phyloP scores from a whole-genome alignment of 176 grass and related monocot genomes.

The Otatea glauca region DNA sequence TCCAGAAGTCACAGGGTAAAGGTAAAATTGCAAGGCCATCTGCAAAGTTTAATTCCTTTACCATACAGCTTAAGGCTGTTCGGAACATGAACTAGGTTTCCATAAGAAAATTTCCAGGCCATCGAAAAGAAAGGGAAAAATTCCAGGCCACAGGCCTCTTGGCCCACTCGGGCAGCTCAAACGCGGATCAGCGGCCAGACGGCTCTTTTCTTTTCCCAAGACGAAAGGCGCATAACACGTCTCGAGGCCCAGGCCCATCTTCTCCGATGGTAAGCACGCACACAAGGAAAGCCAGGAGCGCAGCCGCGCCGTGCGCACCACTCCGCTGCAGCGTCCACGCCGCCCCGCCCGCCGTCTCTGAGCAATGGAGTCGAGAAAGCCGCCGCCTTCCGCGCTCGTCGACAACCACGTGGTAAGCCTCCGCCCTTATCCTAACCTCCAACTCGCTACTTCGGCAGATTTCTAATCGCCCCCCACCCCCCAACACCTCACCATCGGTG shows the following conservation, averaged over 20 bases:
- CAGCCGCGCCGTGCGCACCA: slow-evolving; percentile 3
- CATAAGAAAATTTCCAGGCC: not conserved
- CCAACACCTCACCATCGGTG: slow-evolving; percentile 33
- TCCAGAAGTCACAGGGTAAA: not conserved
- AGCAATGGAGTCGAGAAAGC: slow-evolving; percentile 48
- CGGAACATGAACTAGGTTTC: not conserved
- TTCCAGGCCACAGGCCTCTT: not conserved
- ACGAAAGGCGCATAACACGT: no score
- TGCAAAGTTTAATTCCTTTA: not conserved
- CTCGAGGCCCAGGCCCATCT: slow-evolving; percentile 19
- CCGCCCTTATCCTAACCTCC: not conserved
- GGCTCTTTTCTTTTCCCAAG: no score
- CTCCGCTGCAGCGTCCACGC: not conserved
- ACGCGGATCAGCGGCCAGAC: not conserved
- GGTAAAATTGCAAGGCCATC: not conserved
- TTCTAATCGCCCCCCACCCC: not conserved
- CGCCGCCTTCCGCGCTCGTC: slow-evolving; percentile 38
- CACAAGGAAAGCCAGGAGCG: slow-evolving; percentile 11
- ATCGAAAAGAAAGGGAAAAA: not conserved
- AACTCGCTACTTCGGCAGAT: not conserved
- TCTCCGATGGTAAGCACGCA: not conserved
- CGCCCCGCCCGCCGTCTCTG: not conserved
- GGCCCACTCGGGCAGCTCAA: not conserved
- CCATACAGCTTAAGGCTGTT: not conserved
- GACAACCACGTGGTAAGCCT: slow-evolving; percentile 46